Base-by-base conservation (phyloP, 257 asterid species). In the Coffea canephora region DNA sequence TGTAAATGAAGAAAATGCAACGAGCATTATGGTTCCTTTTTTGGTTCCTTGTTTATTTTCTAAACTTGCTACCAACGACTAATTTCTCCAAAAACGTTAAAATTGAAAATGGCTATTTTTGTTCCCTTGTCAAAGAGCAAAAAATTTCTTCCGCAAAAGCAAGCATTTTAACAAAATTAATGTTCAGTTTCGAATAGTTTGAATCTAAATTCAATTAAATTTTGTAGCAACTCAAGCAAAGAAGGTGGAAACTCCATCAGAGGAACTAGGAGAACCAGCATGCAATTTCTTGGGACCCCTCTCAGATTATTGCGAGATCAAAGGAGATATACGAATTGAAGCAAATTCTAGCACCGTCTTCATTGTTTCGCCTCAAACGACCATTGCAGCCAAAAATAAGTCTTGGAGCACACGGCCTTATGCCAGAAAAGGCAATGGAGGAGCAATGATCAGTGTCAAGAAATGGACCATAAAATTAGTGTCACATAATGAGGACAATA, bases 391-490 rank as follows among this genome's bases (percentile, higher is more conserved):
- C 1, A 71, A 49, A 61, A 72, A n/a, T 27, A 79, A 71, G 18
- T 81, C 87, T 49, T 87, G 91, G 92, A 80, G 23, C 39, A 62
- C 87, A 36, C 79, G 74, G 50, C 93, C 93, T 9, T 89, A 89
- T 61, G 83, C 93, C 0, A 80, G 93, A 75, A 89, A 84, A 81
- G 87, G 82, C 46, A 81, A 82, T 46, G 11, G 81, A 23, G 86
- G 64, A 9, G 90, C 88, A 50, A 80, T 87, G 90, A 39, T 13
- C 31, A 3, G n/a, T 7, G 93, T 92, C 52, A 93, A 84, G 83
- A 76, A 88, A 0, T 92, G 96, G 95, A 89, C 92, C 5, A 86
- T 91, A 6, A 87, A 69, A 55, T 31, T 88, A 61, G 85, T 80
- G 43, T 69, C 76, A 19, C 69, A 50, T 11, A 19, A 82, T 12